Evolutionary conservation across 2,329 filamentous ascomycete genomes (phyloP).

Genomic region (Rhinocladiella mackenziei): DNA sequence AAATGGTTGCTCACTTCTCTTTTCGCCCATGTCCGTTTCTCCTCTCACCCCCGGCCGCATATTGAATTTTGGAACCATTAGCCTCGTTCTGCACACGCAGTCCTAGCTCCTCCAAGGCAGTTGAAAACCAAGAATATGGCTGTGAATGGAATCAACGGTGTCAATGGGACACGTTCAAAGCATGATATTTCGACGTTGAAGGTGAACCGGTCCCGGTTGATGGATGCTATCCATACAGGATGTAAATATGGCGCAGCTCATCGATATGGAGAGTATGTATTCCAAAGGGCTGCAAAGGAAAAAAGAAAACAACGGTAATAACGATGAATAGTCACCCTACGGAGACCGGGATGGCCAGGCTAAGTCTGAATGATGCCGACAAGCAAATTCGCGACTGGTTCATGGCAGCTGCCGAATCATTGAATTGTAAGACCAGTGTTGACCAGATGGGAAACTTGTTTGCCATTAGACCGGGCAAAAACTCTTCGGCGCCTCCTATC

Average conservation of each 20-base stretch:
- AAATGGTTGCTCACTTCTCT: no score
- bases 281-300: neutral
- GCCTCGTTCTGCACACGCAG: neutral
- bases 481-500: constrained; percentile 56
- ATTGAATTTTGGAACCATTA: neutral
- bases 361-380: constrained; percentile 68
- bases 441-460: constrained; percentile 82
- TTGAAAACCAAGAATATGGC: constrained; percentile 16
- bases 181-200: constrained; percentile 27
- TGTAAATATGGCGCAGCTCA: constrained; percentile 30
- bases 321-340: constrained; percentile 18
- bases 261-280: constrained; percentile 28
- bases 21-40: no score
- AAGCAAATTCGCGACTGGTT: constrained; percentile 74
- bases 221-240: constrained; percentile 29
- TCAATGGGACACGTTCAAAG: constrained; percentile 20
- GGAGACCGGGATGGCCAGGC: constrained; percentile 64
- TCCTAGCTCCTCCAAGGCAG: neutral
- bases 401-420: constrained; percentile 54
- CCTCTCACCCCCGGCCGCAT: no score
- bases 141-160: constrained; percentile 18
- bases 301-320: neutral
- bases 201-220: constrained; percentile 28
- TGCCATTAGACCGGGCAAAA: constrained; percentile 62
- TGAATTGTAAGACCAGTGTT: constrained; percentile 64